Evolutionary conservation across 495 filamentous ascomycete species (phyloP).

Genomic region (Schizothecium vesticola): DNA sequence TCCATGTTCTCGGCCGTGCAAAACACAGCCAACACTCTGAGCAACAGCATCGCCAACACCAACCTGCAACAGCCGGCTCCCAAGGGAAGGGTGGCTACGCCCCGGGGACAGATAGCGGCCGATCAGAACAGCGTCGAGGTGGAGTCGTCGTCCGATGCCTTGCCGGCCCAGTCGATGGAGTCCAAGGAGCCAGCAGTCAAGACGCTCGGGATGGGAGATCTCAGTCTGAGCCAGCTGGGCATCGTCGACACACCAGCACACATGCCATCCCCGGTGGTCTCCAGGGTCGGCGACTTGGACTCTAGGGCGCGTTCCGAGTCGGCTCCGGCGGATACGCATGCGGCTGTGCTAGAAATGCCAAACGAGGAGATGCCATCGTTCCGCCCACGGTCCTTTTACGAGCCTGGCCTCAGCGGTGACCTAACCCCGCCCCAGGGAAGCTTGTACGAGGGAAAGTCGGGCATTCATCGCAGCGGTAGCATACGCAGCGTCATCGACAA

Average conservation of each 20-base stretch:
- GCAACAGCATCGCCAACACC: constrained; percentile 69
- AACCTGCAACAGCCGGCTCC: constrained; percentile 35
- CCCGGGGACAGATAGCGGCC: constrained; percentile 28
- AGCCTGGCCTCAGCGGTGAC: constrained; percentile 46
- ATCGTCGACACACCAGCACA: constrained; percentile 51
- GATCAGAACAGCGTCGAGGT: constrained; percentile 44
- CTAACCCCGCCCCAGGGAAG: constrained; percentile 62
- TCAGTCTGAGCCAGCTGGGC: constrained; percentile 79
- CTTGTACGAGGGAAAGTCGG: constrained; percentile 61
- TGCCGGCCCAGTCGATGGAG: constrained; percentile 35
- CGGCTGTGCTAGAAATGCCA: constrained; percentile 18
- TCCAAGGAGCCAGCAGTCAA: constrained; percentile 74
- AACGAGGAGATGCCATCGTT: constrained; percentile 27
- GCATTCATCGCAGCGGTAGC: constrained; percentile 68
- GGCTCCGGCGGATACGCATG: constrained; percentile 34
- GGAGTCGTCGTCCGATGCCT: constrained; percentile 35
- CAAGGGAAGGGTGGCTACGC: constrained; percentile 31
- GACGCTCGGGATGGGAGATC: constrained; percentile 81
- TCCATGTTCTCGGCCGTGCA: constrained; percentile 89
- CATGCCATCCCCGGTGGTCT: constrained; percentile 34
- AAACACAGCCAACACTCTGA: constrained; percentile 83
- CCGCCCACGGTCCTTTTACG: constrained; percentile 41
- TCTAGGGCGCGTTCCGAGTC: constrained; percentile 39
- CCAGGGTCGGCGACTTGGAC: constrained; percentile 43
- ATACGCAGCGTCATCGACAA: constrained; percentile 70